Evolutionary conservation across 352 stramenopile genomes (phyloP).

Genomic region (Plasmopara muralis): DNA sequence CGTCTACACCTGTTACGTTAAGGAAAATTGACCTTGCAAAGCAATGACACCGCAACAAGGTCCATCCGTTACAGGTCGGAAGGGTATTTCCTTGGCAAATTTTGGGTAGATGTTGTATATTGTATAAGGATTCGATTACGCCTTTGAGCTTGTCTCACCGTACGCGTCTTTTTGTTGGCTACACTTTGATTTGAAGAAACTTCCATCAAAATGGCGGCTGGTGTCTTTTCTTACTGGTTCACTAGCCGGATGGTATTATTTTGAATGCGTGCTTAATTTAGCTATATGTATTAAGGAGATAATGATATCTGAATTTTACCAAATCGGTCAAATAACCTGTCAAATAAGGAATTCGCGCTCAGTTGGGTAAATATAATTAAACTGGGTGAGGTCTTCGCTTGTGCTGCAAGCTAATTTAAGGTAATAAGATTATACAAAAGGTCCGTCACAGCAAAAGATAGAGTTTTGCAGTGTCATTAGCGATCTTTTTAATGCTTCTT

Average conservation of each 20-base stretch:
- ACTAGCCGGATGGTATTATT: background rate
- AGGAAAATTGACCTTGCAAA: background rate
- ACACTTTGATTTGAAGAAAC: conserved; percentile 3
- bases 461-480: too few species aligned
- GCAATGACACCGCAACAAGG: background rate
- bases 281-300: too few species aligned
- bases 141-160: background rate
- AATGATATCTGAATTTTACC: too few species aligned
- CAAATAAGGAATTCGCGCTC: background rate
- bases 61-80: conserved; percentile 1
- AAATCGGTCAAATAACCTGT: background rate
- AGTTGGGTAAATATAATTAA: too few species aligned
- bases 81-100: background rate
- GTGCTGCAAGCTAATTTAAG: too few species aligned
- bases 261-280: background rate
- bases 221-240: background rate
- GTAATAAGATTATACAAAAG: too few species aligned
- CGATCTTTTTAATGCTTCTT: too few species aligned
- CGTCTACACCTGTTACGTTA: background rate
- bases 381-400: too few species aligned
- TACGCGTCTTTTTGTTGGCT: background rate
- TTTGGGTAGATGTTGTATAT: background rate
- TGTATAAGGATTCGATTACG: too few species aligned
- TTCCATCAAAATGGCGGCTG: conserved; percentile 11
- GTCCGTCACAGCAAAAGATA: too few species aligned